A percentile compares a stretch with the other conserved stretches of the same genome.
These are phyloP conservation scores for Solanum virginianum DNA, from an alignment of 257 asterid species.

Conservation along the genomic window DNA sequence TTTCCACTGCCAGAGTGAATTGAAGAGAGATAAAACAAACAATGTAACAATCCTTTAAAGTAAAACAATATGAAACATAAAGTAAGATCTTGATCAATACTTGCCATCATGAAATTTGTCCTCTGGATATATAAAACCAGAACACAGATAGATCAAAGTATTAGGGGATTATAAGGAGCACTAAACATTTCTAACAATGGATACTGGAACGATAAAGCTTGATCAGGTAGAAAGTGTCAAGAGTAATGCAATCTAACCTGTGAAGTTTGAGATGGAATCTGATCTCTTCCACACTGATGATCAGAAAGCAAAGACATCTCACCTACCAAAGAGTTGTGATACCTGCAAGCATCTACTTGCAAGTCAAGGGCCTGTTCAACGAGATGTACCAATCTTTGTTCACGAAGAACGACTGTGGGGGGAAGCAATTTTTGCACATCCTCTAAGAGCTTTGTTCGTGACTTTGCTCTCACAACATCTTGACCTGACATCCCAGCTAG, in stretches of 20 bases:
- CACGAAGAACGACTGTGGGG: conserved; percentile 57
- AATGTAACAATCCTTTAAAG: neutral
- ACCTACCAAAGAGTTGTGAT: conserved; percentile 52
- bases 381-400: conserved; percentile 62
- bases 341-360: conserved; percentile 60
- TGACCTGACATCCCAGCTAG: conserved; percentile 19
- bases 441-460: conserved; percentile 47
- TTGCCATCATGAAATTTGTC: neutral
- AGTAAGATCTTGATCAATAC: neutral
- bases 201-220: neutral
- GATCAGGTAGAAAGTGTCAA: neutral
- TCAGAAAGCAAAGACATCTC: conserved; percentile 64
- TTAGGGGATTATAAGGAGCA: neutral
- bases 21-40: neutral
- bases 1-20: neutral
- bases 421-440: conserved; percentile 68
- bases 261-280: conserved; percentile 62
- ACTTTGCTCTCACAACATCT: conserved; percentile 20
- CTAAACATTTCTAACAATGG: neutral
- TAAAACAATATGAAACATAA: neutral
- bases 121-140: neutral
- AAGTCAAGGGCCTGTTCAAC: conserved; percentile 78
- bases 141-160: neutral
- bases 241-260: conserved; percentile 33
- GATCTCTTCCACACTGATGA: conserved; percentile 71